phyloP scores from a whole-genome alignment of 108 stramenopile species.

The Bacterosira constricta region DNA sequence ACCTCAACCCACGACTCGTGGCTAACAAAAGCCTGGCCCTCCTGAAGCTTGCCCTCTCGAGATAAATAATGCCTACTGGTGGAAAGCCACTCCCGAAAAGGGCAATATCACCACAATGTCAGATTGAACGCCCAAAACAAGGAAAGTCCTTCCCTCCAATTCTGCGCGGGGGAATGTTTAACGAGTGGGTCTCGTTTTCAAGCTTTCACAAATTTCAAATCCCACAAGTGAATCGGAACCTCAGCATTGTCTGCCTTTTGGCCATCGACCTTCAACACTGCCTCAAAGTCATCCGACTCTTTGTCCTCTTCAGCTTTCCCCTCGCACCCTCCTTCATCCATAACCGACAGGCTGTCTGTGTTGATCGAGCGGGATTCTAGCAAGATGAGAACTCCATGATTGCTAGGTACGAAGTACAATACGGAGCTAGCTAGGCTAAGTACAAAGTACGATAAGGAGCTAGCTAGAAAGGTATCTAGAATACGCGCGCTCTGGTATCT shows the following conservation, averaged over 20 bases:
- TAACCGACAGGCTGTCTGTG: neutral
- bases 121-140: neutral
- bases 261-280: neutral
- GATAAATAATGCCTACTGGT: neutral
- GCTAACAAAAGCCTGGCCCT: neutral
- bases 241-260: neutral
- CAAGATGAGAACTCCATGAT: too few relatives aligned
- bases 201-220: neutral
- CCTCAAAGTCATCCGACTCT: too few relatives aligned
- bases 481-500: too few relatives aligned
- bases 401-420: too few relatives aligned
- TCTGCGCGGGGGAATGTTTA: neutral
- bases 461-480: too few relatives aligned
- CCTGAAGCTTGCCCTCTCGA: neutral
- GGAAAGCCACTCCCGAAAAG: neutral
- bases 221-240: constrained; percentile 3
- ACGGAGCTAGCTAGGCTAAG: too few relatives aligned
- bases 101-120: neutral
- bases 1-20: neutral
- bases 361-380: too few relatives aligned
- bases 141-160: neutral
- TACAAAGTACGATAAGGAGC: too few relatives aligned
- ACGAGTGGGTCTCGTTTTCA: neutral
- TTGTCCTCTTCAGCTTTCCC: too few relatives aligned
- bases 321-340: neutral